Conservation (phyloP, 306 rosid species). For the Canavalia ensiformis region DNA sequence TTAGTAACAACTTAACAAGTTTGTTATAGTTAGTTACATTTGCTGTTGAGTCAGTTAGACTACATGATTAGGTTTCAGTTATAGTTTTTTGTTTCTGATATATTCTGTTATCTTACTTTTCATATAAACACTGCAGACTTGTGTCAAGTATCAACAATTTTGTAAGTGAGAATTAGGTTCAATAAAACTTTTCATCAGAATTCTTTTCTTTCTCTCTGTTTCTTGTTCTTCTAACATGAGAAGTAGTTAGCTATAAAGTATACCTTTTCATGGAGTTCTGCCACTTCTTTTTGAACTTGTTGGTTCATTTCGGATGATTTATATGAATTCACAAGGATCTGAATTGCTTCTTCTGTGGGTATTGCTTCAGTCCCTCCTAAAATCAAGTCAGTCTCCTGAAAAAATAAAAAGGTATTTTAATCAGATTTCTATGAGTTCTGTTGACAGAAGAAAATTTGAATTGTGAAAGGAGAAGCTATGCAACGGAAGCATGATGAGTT, state of each 20-base stretch:
- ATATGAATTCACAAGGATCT: conserved; percentile 44
- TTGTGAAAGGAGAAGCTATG: neutral
- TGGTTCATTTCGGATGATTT: conserved; percentile 48
- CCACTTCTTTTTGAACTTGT: conserved; percentile 46
- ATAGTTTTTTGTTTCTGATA: no score
- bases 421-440: neutral
- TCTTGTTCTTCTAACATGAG: neutral
- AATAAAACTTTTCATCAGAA: no score
- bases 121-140: no score
- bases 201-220: no score
- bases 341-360: conserved; percentile 49
- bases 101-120: no score
- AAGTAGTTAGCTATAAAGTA: neutral
- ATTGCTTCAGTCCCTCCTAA: conserved; percentile 9
- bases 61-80: no score
- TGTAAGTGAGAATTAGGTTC: no score
- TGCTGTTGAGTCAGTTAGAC: no score
- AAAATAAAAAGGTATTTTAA: neutral
- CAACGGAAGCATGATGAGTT: neutral
- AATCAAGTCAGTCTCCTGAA: conserved; percentile 55
- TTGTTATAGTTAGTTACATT: no score
- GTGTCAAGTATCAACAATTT: no score
- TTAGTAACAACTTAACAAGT: no score
- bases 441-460: neutral
- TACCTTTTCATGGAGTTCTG: conserved; percentile 43